Evolutionary conservation across 2,329 filamentous ascomycete species (phyloP).

Genomic region (Pyrenophora teres): DNA sequence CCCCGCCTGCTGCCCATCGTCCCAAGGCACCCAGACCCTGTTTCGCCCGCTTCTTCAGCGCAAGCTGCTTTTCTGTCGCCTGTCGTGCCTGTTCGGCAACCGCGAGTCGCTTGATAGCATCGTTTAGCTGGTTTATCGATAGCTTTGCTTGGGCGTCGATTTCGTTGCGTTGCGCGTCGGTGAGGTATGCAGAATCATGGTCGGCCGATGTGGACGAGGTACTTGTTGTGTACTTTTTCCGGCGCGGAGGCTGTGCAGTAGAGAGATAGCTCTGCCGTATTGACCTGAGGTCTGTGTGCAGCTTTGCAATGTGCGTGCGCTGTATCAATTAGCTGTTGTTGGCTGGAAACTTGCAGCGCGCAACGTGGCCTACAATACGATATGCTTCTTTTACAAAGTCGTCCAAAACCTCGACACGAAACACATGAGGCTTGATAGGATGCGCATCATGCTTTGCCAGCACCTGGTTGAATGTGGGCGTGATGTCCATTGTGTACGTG

Average conservation of each 20-base stretch:
- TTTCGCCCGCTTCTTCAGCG: slow-evolving; percentile 70
- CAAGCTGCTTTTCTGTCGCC: slow-evolving; percentile 71
- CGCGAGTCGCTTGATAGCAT: slow-evolving; percentile 76
- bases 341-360: slow-evolving; percentile 7
- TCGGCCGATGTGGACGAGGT: slow-evolving; percentile 45
- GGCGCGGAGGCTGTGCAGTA: slow-evolving; percentile 67
- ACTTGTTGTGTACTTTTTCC: slow-evolving; percentile 52
- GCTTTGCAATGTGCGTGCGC: slow-evolving; percentile 83
- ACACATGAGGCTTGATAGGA: slow-evolving; percentile 53
- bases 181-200: slow-evolving; percentile 63
- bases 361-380: slow-evolving; percentile 70
- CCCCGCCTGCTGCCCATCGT: slow-evolving; percentile 66
- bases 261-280: slow-evolving; percentile 93
- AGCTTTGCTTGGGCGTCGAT: slow-evolving; percentile 87
- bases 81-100: slow-evolving; percentile 82
- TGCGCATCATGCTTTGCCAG: slow-evolving; percentile 64
- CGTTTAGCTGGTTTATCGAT: slow-evolving; percentile 82
- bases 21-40: slow-evolving; percentile 68
- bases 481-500: slow-evolving; percentile 60
- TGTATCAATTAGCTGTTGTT: slow-evolving; percentile 49
- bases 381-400: slow-evolving; percentile 94
- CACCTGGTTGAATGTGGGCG: slow-evolving; percentile 69
- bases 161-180: slow-evolving; percentile 79
- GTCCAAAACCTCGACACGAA: slow-evolving; percentile 62
- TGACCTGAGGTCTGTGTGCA: slow-evolving; percentile 77